A percentile compares a stretch with the other conserved stretches of the same genome.
These are phyloP conservation scores for Sugiyamaella chiloensis DNA, from an alignment of 805 yeast genomes.

Conservation along the genomic window DNA sequence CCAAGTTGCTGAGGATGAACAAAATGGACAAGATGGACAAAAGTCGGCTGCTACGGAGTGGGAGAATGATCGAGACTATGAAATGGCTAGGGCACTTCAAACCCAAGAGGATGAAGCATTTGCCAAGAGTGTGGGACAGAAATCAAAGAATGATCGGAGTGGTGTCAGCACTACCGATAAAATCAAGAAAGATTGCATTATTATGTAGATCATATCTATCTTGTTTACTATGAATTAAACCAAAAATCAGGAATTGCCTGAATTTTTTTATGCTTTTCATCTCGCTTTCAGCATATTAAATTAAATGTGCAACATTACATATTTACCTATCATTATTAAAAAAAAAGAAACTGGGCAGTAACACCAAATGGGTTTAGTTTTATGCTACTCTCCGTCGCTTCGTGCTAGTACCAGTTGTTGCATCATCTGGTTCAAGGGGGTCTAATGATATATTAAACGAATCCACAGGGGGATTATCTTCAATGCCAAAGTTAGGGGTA, in stretches of 20 bases:
- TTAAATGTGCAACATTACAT: too few species aligned
- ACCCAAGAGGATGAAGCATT: conserved; percentile 27
- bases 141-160: background rate
- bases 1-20: conserved; percentile 35
- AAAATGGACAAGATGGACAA: conserved; percentile 13
- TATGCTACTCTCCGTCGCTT: conserved; percentile 3
- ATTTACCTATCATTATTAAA: too few species aligned
- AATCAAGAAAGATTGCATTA: conserved; percentile 18
- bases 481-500: conserved; percentile 8
- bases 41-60: conserved; percentile 1
- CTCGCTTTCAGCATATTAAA: too few species aligned
- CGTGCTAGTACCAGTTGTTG: too few species aligned
- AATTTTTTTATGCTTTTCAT: too few species aligned
- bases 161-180: conserved; percentile 12
- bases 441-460: conserved; percentile 1
- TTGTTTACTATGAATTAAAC: too few species aligned
- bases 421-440: background rate
- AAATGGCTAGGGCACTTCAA: conserved; percentile 34
- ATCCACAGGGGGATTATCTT: background rate
- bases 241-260: too few species aligned
- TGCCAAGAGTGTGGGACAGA: conserved; percentile 4
- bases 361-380: background rate
- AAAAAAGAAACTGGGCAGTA: too few species aligned
- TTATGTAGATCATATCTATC: conserved; percentile 19
- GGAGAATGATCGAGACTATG: conserved; percentile 25